Base-by-base conservation (phyloP, 495 filamentous ascomycete species). In the Hypoxylon intermedium region DNA sequence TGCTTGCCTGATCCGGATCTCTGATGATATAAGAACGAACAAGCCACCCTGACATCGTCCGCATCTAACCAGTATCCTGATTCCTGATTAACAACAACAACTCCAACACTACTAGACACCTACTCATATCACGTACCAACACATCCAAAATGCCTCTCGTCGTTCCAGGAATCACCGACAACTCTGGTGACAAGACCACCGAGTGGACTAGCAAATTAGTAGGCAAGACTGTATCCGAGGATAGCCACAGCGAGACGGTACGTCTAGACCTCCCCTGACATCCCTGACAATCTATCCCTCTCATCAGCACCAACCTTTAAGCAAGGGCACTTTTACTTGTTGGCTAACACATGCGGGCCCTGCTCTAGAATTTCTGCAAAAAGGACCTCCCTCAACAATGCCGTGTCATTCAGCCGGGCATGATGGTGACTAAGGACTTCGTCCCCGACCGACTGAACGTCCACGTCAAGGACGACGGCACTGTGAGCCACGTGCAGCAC, bases 71-170 rank as follows among this genome's bases (percentile, higher is more conserved):
- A 48, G 21, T 24, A 13, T 13, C n/a, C 6, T 16, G 40, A 26
- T 11, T 9, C 6, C n/a, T 6, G 5, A 48, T 28, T 11, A 20
- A 24, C 24, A 34, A n/a, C 15, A 3, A 13, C 15, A 38, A 30
- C n/a, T 9, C 42, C 18, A 15, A 44, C 2, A 23, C 16, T 5
- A 21, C 16, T 11, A 45, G 7, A 2, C 34, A 42, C 37, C 19
- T n/a, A n/a, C n/a, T n/a, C n/a, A 26, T 15, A 24, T 21, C 13
- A 23, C 20, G 13, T 43, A 13, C 26, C 30, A 15, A 41, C 13
- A 38, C 5, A 3, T 7, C n/a, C 79, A 87, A 67, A 34, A 93
- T 93, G 90, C 90, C 90, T 79, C 89, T 93, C 75, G 86, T 93
- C 67, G 83, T 92, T 13, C 89, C 89, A 11, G 88, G 85, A 68